Evolutionary conservation across 2,329 filamentous ascomycete species (phyloP), one percentile per base, ranked within the genome.

Genomic region (Nemania diffusa): DNA sequence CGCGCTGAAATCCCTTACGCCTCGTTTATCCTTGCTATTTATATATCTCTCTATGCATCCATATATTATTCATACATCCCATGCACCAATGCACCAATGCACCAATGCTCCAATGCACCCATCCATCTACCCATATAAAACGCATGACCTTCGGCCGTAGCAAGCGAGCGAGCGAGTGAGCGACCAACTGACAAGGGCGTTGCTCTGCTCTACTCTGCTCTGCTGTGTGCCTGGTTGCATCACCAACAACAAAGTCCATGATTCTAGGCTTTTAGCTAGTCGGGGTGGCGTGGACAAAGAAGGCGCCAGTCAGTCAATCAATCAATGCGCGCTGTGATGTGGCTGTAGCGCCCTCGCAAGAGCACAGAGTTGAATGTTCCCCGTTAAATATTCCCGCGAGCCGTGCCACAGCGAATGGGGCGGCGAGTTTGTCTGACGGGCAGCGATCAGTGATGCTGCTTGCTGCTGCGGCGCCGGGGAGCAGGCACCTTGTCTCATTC

Each of bases 401-500:
- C 62, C 58, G 64, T 69, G 65, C 57, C 68, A 70, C 68, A 65
- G 62, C 29, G n/a, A 50, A 70, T 62, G 37, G 32, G 32, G 65
- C 65, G 56, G 62, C 62, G 32, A 15, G 65, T 51, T 68, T 70
- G 65, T 70, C 55, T 65, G 62, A 61, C 56, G 51, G 57, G 55
- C 51, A 58, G 57, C 55, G 60, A 58, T n/a, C n/a, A n/a, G n/a
- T n/a, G n/a, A n/a, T n/a, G n/a, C n/a, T n/a, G n/a, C n/a, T n/a
- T n/a, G n/a, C n/a, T n/a, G n/a, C n/a, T n/a, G n/a, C n/a, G n/a
- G n/a, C n/a, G 44, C 24, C 62, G 44, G 40, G 50, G 55, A 60
- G 57, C 64, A 62, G 55, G 50, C 63, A 65, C 63, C 59, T 68
- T 67, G 57, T 69, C 65, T 70, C 57, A 67, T 67, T 61, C 68